These are phyloP conservation scores for Aspergillus hiratsukae DNA, from an alignment of 2,329 filamentous ascomycete genomes.

Conservation along the genomic window DNA sequence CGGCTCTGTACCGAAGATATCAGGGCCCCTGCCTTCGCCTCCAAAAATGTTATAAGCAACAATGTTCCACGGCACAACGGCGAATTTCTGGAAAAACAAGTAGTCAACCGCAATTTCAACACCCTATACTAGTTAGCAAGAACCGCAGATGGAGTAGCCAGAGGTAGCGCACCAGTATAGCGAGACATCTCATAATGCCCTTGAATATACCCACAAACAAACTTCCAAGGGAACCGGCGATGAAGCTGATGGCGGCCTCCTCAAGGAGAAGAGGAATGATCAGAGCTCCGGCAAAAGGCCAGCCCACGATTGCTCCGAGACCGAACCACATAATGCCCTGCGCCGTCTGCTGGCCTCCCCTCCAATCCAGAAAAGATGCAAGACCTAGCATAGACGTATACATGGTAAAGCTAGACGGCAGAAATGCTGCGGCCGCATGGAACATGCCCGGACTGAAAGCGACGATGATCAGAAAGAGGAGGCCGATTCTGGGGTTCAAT, in stretches of 20 bases:
- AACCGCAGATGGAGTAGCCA: background rate
- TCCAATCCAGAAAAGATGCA: conserved; percentile 87
- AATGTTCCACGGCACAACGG: conserved; percentile 83
- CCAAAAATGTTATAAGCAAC: conserved; percentile 94
- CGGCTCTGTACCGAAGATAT: conserved; percentile 92
- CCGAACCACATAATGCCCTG: conserved; percentile 89
- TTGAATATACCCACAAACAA: conserved; percentile 59
- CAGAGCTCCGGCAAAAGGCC: conserved; percentile 88
- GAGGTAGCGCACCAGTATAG: conserved; percentile 60
- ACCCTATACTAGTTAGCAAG: conserved; percentile 46
- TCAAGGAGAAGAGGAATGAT: conserved; percentile 76
- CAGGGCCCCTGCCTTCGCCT: conserved; percentile 68
- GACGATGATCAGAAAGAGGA: conserved; percentile 76
- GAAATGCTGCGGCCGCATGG: conserved; percentile 77
- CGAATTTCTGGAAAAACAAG: conserved; percentile 77
- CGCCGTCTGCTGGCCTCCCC: conserved; percentile 70
- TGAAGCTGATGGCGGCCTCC: conserved; percentile 57
- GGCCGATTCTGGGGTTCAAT: conserved; percentile 75
- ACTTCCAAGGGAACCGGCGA: conserved; percentile 56
- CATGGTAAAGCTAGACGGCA: conserved; percentile 97
- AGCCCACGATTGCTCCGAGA: conserved; percentile 77
- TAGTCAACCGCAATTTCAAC: conserved; percentile 69
- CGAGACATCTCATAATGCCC: conserved; percentile 61
- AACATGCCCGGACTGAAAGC: conserved; percentile 87
- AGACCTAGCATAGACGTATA: conserved; percentile 83